A percentile compares a stretch with the other conserved stretches of the same genome.
Conservation (phyloP, 1,284 basidiomycete species). For the Moniliophthora roreri region DNA sequence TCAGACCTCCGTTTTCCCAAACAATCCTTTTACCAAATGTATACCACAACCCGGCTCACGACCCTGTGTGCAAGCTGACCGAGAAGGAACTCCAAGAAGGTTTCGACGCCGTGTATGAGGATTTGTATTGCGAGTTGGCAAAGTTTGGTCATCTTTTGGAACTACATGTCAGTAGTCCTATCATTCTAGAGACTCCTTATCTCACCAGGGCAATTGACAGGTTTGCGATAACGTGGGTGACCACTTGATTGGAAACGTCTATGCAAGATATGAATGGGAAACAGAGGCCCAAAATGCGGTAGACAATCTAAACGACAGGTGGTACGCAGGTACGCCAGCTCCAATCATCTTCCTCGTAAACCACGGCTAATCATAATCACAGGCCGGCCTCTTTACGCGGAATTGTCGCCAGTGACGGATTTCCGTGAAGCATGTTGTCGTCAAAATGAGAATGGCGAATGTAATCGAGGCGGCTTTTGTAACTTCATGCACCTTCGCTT, state of each 20-base stretch:
- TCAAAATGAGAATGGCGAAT: conserved; percentile 97
- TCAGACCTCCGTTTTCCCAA: conserved; percentile 95
- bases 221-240: conserved; percentile 99
- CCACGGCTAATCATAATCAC: conserved; percentile 11
- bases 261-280: conserved; percentile 98
- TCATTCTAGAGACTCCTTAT: conserved; percentile 2
- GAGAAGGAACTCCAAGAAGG: conserved; percentile 90
- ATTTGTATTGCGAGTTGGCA: conserved; percentile 88
- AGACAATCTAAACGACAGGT: conserved; percentile 91
- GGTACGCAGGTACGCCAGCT: conserved; percentile 88
- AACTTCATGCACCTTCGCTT: conserved; percentile 98
- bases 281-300: conserved; percentile 95
- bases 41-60: conserved; percentile 96
- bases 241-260: conserved; percentile 98
- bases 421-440: conserved; percentile 99
- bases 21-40: conserved; percentile 98
- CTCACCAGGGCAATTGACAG: conserved; percentile 38
- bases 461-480: conserved; percentile 95
- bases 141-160: conserved; percentile 96
- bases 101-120: conserved; percentile 97
- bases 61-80: conserved; percentile 84
- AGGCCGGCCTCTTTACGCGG: conserved; percentile 97
- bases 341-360: conserved; percentile 2
- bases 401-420: conserved; percentile 97
- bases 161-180: conserved; percentile 71